Evolutionary conservation across 331 rosid genomes (phyloP), one percentile per base, ranked within the genome.

Genomic region (Pyracantha coccinea): DNA sequence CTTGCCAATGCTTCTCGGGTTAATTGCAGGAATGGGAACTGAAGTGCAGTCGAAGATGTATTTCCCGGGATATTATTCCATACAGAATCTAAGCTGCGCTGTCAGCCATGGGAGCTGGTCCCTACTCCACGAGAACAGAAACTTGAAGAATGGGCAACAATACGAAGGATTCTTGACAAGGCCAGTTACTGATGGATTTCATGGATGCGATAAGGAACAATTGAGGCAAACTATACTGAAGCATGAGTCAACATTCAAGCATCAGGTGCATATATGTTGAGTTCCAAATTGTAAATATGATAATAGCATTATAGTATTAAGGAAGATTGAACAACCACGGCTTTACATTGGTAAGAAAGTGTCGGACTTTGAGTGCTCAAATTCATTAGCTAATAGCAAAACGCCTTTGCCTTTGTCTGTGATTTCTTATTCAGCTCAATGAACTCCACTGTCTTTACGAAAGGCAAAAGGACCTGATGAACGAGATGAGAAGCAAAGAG

Each of bases 1-100:
- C 8, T 57, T 68, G 23, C 15, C 64, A 2, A 4, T 58, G 45
- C 35, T 35, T 25, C 14, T 52, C 19, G 50, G 4, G 31, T 67
- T 67, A 60, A 57, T 16, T 79, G 77, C 83, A 84, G 85, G 85
- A 79, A 84, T 84, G 91, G 91, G 86, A 81, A 82, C 88, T 41
- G 67, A 87, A 82, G 82, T 84, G 55, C 82, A 82, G 71, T 77
- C 77, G 27, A 80, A 80, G 77, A 84, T 82, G 80, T 78, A 78
- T 72, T 53, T 84, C 35, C 85, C 83, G 44, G 85, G 85, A 75
- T 84, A 75, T 66, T 73, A 78, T 60, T 74, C 88, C 54, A n/a
- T 33, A 33, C 41, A 8, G 10, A 33, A 33, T 0, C 4, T 35
- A 35, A 35, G 44, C 44, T 8, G 12, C 54, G 71, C 67, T 44